Evolutionary conservation across 495 filamentous ascomycete genomes (phyloP).

Genomic region (Aspergillus haitiensis): DNA sequence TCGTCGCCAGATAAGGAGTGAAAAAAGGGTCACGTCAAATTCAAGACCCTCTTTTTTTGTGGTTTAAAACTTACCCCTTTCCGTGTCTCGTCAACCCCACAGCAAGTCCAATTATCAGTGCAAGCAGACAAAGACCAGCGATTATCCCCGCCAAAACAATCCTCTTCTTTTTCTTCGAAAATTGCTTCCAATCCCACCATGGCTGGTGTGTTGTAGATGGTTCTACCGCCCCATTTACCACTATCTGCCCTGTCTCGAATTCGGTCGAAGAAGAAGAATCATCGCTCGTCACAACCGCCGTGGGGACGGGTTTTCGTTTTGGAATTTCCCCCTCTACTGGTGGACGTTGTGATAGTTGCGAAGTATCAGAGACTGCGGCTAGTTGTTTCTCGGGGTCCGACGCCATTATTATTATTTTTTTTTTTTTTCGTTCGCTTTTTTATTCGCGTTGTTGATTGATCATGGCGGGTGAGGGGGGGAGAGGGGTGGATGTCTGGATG

Average conservation of each 20-base stretch:
- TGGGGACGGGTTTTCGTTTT: conserved; percentile 23
- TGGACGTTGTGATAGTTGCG: conserved; percentile 4
- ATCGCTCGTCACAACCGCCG: conserved; percentile 2
- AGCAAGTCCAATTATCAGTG: conserved; percentile 55
- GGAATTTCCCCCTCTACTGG: conserved; percentile 12
- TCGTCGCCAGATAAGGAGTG: neutral
- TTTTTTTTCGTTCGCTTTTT: neutral
- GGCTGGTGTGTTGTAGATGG: neutral
- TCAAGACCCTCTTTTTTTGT: too few relatives aligned
- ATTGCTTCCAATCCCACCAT: conserved; percentile 11
- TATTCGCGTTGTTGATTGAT: neutral
- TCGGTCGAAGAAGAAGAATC: conserved; percentile 4
- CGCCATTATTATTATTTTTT: neutral
- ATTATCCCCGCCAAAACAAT: conserved; percentile 30
- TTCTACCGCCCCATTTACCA: neutral
- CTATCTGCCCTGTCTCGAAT: conserved; percentile 7
- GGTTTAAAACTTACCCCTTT: conserved; percentile 19
- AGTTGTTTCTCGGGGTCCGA: conserved; percentile 1
- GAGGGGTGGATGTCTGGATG: neutral
- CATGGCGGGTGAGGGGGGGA: neutral
- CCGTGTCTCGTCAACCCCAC: conserved; percentile 47
- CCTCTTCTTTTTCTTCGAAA: conserved; percentile 25
- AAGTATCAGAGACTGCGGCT: neutral
- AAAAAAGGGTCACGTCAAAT: neutral
- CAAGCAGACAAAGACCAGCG: conserved; percentile 41